These are phyloP conservation scores for Cladophialophora bantiana DNA, from an alignment of 2,329 filamentous ascomycete genomes.

Conservation along the genomic window DNA sequence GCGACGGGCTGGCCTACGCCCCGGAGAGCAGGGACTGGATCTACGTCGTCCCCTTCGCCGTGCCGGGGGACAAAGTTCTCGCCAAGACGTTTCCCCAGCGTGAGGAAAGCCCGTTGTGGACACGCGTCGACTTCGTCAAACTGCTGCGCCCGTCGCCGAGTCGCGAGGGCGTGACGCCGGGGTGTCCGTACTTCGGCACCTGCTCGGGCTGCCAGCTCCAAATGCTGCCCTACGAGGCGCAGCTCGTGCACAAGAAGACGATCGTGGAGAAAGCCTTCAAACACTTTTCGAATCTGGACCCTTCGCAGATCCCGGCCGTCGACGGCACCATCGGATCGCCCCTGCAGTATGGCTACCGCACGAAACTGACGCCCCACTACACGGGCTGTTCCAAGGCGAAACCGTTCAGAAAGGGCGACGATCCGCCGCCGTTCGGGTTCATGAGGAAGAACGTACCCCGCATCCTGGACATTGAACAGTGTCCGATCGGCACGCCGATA, in stretches of 20 bases:
- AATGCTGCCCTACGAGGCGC: constrained; percentile 88
- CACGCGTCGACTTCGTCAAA: constrained; percentile 80
- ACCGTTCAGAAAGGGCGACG: constrained; percentile 55
- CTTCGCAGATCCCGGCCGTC: constrained; percentile 76
- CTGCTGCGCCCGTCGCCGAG: constrained; percentile 75
- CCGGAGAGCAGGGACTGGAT: constrained; percentile 57
- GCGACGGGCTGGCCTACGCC: constrained; percentile 84
- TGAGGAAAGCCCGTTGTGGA: constrained; percentile 68
- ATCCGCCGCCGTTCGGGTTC: constrained; percentile 84
- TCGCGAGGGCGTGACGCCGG: constrained; percentile 77
- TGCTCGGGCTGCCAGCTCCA: constrained; percentile 97
- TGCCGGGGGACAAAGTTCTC: constrained; percentile 81
- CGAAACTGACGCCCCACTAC: constrained; percentile 96
- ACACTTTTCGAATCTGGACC: constrained; percentile 85
- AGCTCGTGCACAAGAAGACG: constrained; percentile 81
- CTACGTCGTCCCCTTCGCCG: constrained; percentile 81
- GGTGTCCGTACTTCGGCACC: constrained; percentile 83
- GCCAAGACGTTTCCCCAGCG: constrained; percentile 81
- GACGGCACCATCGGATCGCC: constrained; percentile 89
- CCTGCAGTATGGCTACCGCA: constrained; percentile 90
- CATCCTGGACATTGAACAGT: constrained; percentile 95
- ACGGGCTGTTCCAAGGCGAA: constrained; percentile 65
- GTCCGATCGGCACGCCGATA: constrained; percentile 88
- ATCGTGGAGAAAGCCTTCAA: constrained; percentile 90
- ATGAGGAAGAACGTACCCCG: constrained; percentile 78